Conservation (phyloP, 345 rosid genomes). For the Gossypium longicalyx region DNA sequence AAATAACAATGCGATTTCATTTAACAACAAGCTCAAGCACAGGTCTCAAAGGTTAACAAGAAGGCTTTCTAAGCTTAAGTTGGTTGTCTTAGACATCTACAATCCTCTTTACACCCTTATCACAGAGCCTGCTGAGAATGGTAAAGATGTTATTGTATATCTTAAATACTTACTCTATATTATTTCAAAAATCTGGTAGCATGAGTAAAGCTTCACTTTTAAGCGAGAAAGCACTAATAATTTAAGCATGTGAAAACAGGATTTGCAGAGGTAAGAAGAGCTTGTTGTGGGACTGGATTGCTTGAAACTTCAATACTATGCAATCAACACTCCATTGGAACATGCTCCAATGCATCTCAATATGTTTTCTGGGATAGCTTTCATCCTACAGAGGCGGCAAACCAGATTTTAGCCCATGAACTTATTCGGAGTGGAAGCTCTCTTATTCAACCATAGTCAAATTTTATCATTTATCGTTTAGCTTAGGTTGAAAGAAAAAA, state of each 20-base stretch:
- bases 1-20: conserved; percentile 55
- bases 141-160: conserved; percentile 23
- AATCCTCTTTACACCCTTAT: conserved; percentile 65
- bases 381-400: not conserved
- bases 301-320: conserved; percentile 76
- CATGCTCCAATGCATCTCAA: conserved; percentile 68
- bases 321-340: conserved; percentile 59
- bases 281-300: conserved; percentile 86
- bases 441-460: not conserved
- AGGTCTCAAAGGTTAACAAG: conserved; percentile 47
- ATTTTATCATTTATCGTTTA: too few species aligned
- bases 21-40: conserved; percentile 63
- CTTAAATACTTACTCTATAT: too few species aligned
- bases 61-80: conserved; percentile 50
- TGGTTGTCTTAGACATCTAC: conserved; percentile 75
- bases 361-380: conserved; percentile 19
- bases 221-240: not conserved
- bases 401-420: not conserved
- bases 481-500: too few species aligned
- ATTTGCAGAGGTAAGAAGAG: conserved; percentile 77
- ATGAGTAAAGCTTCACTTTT: too few species aligned
- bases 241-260: conserved; percentile 34
- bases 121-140: conserved; percentile 58
- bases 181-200: too few species aligned
- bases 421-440: not conserved